phyloP scores from a whole-genome alignment of 2,329 filamentous ascomycete species.

The Fusarium illudens region DNA sequence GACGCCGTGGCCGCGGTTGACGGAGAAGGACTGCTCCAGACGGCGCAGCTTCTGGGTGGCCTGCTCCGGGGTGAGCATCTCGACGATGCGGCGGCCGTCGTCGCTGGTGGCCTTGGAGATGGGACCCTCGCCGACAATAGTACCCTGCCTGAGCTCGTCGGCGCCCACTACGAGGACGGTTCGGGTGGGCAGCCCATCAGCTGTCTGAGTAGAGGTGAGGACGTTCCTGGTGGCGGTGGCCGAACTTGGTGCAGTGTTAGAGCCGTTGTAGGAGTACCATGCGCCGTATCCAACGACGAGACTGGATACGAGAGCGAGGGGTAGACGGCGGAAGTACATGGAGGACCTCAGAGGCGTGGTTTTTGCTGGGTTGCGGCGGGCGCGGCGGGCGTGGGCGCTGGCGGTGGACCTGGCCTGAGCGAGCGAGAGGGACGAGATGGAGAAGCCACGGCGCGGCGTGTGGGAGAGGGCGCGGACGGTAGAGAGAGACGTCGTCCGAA shows the following conservation, averaged over 20 bases:
- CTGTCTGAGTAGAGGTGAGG: constrained; percentile 52
- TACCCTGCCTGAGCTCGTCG: constrained; percentile 88
- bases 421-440: constrained; percentile 61
- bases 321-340: constrained; percentile 78
- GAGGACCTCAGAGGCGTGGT: constrained; percentile 68
- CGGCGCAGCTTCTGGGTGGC: constrained; percentile 87
- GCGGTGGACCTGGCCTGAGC: constrained; percentile 65
- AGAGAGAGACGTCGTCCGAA: constrained; percentile 73
- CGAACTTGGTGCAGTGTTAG: constrained; percentile 46
- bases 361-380: constrained; percentile 34
- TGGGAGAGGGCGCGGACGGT: constrained; percentile 67
- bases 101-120: constrained; percentile 89
- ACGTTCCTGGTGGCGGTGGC: constrained; percentile 49
- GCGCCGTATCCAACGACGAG: constrained; percentile 76
- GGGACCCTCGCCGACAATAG: constrained; percentile 84
- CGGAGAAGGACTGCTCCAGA: constrained; percentile 90
- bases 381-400: constrained; percentile 54
- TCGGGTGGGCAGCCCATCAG: constrained; percentile 59
- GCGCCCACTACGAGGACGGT: constrained; percentile 88
- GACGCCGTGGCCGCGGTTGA: constrained; percentile 89
- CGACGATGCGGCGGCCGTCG: constrained; percentile 83
- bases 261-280: constrained; percentile 73
- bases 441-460: constrained; percentile 53
- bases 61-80: constrained; percentile 97
- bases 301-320: constrained; percentile 72